Conservation (phyloP, 495 filamentous ascomycete genomes). For the Tuber microsphaerosporum region DNA sequence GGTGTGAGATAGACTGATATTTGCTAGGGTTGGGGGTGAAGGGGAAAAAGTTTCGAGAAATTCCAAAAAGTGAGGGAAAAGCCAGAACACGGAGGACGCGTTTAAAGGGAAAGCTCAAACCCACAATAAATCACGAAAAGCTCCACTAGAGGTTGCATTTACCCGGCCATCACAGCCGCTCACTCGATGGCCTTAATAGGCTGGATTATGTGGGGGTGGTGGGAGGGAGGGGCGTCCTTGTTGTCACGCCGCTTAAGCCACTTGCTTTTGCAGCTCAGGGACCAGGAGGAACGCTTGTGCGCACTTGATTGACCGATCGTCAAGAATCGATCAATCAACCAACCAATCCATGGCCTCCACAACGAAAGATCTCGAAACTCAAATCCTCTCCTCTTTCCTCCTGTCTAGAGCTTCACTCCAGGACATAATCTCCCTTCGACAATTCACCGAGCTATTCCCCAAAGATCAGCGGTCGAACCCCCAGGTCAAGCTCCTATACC, state of each 20-base stretch:
- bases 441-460: conserved; percentile 73
- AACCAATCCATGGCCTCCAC: conserved; percentile 20
- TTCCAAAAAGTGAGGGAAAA: neutral
- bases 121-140: neutral
- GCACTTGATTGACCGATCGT: neutral
- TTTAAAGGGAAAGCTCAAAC: neutral
- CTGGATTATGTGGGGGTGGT: neutral
- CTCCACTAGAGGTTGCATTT: neutral
- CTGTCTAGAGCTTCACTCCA: conserved; percentile 67
- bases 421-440: conserved; percentile 61
- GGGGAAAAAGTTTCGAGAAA: neutral
- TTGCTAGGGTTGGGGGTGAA: neutral
- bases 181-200: neutral
- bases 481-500: conserved; percentile 67
- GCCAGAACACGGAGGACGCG: conserved; percentile 2
- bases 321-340: neutral
- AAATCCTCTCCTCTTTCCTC: conserved; percentile 73
- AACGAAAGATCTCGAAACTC: conserved; percentile 45
- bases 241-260: neutral
- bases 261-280: neutral
- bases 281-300: conserved; percentile 12
- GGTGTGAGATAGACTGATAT: neutral
- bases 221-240: neutral
- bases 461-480: conserved; percentile 60
- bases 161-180: neutral